phyloP scores from a whole-genome alignment of 2,329 filamentous ascomycete genomes.

The Colletotrichum simmondsii region DNA sequence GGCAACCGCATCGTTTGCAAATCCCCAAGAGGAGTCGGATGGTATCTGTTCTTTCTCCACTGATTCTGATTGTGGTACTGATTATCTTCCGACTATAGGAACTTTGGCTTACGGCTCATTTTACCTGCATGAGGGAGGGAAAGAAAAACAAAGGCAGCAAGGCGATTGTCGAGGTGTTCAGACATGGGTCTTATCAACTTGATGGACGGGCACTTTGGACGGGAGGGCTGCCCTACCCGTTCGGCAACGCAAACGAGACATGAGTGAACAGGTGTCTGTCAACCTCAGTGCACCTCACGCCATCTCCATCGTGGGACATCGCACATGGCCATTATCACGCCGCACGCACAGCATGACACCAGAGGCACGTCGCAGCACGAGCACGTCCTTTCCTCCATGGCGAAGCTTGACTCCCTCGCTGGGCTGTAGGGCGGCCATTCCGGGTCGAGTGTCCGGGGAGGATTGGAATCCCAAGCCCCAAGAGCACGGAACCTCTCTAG shows the following conservation, averaged over 20 bases:
- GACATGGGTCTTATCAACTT: constrained; percentile 13
- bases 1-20: constrained; percentile 18
- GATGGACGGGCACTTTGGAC: not conserved
- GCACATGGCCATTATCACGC: not conserved
- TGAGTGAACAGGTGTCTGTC: not conserved
- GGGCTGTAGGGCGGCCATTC: constrained; percentile 31
- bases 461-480: constrained; percentile 28
- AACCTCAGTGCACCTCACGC: not conserved
- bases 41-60: constrained; percentile 9
- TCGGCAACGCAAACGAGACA: not conserved
- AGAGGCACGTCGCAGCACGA: constrained; percentile 7
- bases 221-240: constrained; percentile 4
- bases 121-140: constrained; percentile 1
- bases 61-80: not conserved
- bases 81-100: not conserved
- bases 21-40: not conserved
- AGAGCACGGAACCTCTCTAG: constrained; percentile 18
- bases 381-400: not conserved
- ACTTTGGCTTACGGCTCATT: not conserved
- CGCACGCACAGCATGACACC: constrained; percentile 11
- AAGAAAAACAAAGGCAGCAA: not conserved
- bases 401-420: constrained; percentile 3
- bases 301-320: not conserved
- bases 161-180: not conserved
- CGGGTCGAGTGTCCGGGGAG: constrained; percentile 21